These are phyloP conservation scores for Xylaria sp. DNA, from an alignment of 2,329 filamentous ascomycete genomes.

Conservation along the genomic window DNA sequence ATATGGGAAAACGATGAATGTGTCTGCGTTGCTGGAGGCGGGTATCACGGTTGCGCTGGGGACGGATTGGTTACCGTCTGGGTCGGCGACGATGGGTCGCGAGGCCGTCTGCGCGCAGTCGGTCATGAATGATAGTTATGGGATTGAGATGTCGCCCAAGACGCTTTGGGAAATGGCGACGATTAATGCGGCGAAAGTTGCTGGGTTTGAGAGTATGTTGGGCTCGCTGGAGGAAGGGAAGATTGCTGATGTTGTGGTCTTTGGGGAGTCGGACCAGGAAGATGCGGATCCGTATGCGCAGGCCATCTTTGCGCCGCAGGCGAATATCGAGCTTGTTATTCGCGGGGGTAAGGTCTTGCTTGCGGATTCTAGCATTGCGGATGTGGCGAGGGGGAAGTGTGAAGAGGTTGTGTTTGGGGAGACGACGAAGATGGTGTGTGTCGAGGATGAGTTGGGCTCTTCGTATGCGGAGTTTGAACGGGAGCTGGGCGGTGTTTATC, in stretches of 20 bases:
- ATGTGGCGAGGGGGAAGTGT: conserved; percentile 15
- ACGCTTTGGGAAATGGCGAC: conserved; percentile 37
- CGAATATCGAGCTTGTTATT: conserved; percentile 28
- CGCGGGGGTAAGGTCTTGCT: conserved; percentile 26
- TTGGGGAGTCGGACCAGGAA: conserved; percentile 25
- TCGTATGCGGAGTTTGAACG: conserved; percentile 22
- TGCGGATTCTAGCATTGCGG: conserved; percentile 13
- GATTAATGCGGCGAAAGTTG: conserved; percentile 38
- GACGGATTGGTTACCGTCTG: conserved; percentile 29
- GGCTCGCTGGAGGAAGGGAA: conserved; percentile 40
- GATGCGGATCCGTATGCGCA: conserved; percentile 16
- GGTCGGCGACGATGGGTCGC: conserved; percentile 28
- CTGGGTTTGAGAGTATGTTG: conserved; percentile 35
- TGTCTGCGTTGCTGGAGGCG: conserved; percentile 23
- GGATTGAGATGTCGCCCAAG: conserved; percentile 17
- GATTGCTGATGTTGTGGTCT: conserved; percentile 40
- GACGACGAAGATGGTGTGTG: conserved; percentile 20
- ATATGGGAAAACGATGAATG: conserved; percentile 29
- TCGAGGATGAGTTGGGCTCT: conserved; percentile 24
- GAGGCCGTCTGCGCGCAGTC: conserved; percentile 24
- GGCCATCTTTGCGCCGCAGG: conserved; percentile 22
- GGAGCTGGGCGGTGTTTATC: conserved; percentile 24
- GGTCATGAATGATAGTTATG: conserved; percentile 16
- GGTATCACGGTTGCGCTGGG: conserved; percentile 30
- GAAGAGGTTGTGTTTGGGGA: conserved; percentile 20